These are phyloP conservation scores for Candida hungchunana DNA, from an alignment of 805 yeast genomes.

Conservation along the genomic window DNA sequence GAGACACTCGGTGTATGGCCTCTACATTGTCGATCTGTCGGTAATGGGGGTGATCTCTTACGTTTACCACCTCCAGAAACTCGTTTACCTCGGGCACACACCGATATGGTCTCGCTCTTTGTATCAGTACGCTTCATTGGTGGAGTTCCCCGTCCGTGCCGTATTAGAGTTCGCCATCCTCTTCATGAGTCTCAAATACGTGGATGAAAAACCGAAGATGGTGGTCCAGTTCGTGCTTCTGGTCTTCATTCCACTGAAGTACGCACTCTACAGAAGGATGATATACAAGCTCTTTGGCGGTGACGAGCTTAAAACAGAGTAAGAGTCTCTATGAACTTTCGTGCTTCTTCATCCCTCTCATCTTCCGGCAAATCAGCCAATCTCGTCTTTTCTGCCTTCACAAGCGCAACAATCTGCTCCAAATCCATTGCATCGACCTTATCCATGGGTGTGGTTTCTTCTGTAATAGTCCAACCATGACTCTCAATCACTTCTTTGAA, in stretches of 20 bases:
- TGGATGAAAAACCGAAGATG: conserved; percentile 2
- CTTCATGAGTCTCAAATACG: conserved; percentile 16
- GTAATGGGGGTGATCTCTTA: conserved; percentile 11
- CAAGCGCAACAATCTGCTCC: conserved; percentile 6
- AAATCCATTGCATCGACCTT: conserved; percentile 8
- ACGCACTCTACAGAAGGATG: conserved; percentile 15
- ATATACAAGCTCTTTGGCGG: conserved; percentile 11
- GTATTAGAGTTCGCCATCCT: conserved; percentile 19
- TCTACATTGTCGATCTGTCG: conserved; percentile 11
- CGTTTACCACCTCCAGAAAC: conserved; percentile 19
- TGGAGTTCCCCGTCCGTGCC: conserved; percentile 15
- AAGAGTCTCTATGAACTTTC: conserved; percentile 14
- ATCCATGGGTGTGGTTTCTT: not conserved
- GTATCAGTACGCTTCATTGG: conserved; percentile 5
- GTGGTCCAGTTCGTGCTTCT: conserved; percentile 10
- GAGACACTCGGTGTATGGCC: conserved; percentile 15
- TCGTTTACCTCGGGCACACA: conserved; percentile 10
- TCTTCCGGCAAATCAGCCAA: conserved; percentile 8
- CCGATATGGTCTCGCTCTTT: conserved; percentile 7
- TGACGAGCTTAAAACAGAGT: conserved; percentile 8
- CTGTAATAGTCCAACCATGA: conserved; percentile 38
- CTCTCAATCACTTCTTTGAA: conserved; percentile 43
- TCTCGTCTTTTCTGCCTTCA: conserved; percentile 9
- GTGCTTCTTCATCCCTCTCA: conserved; percentile 12
- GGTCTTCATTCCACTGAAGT: conserved; percentile 18